Evolutionary conservation across 1,139 yeast species (phyloP).

Genomic region (Citeromyces hawaiiensis): DNA sequence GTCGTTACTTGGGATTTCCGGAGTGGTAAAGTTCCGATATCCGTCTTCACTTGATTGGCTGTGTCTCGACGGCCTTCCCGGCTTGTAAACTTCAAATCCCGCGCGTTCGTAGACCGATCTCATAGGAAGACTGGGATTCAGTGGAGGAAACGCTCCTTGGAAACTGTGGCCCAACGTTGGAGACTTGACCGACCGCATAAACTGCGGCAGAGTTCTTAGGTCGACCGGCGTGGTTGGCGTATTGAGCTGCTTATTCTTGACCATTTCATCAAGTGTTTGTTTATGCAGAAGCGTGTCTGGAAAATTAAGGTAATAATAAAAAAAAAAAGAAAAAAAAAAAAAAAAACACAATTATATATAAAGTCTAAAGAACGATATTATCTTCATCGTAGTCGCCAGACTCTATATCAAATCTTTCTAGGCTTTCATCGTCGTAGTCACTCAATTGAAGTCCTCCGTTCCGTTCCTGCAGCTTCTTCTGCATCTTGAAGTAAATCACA

Average conservation of each 20-base stretch:
- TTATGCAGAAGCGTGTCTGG: not conserved
- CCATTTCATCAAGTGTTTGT: not conserved
- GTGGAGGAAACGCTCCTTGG: slow-evolving; percentile 35
- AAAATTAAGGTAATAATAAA: not conserved
- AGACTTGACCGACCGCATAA: slow-evolving; percentile 11
- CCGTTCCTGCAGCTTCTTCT: slow-evolving; percentile 19
- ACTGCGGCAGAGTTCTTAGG: slow-evolving; percentile 15
- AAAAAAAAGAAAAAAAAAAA: too few species aligned
- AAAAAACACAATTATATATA: too few species aligned
- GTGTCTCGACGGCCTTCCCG: slow-evolving; percentile 5
- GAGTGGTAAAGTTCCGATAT: slow-evolving; percentile 11
- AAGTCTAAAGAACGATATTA: too few species aligned
- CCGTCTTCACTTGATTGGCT: not conserved
- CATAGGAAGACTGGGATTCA: slow-evolving; percentile 34
- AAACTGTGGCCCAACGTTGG: slow-evolving; percentile 15
- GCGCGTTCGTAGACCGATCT: slow-evolving; percentile 51
- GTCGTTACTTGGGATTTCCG: not conserved
- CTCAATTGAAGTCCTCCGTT: not conserved
- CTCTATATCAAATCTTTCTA: not conserved
- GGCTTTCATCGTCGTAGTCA: not conserved
- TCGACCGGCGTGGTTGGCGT: slow-evolving; percentile 4
- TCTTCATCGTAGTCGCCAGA: not conserved
- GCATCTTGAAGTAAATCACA: slow-evolving; percentile 55
- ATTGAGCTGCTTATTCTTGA: not conserved
- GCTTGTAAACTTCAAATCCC: slow-evolving; percentile 37